phyloP scores from a whole-genome alignment of 495 filamentous ascomycete species.

The Xylaria acuta region DNA sequence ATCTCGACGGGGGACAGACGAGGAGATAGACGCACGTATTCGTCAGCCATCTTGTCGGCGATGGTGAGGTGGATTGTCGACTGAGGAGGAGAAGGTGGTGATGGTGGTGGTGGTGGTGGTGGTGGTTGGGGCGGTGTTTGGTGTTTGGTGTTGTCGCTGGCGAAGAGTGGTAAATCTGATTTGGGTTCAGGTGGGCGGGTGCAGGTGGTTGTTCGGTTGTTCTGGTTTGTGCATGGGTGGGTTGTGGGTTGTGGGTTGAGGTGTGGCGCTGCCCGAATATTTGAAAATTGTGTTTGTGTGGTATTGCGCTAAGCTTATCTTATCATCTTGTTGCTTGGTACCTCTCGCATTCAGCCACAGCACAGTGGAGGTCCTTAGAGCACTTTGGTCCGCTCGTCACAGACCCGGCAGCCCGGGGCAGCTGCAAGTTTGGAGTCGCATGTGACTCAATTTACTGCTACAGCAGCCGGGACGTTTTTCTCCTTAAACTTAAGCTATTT shows the following conservation, averaged over 20 bases:
- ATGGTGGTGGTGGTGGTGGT: slow-evolving; percentile 58
- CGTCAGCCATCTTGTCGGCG: slow-evolving; percentile 86
- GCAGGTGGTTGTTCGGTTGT: background rate
- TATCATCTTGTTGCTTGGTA: background rate
- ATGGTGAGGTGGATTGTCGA: slow-evolving; percentile 51
- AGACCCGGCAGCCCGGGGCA: too few relatives aligned
- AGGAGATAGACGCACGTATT: slow-evolving; percentile 75
- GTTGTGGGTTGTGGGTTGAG: slow-evolving; percentile 15
- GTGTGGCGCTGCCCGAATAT: slow-evolving; percentile 29
- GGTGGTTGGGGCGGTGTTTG: too few relatives aligned
- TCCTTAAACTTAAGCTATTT: too few relatives aligned
- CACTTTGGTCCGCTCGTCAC: background rate
- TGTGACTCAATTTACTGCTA: too few relatives aligned
- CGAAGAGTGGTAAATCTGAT: slow-evolving; percentile 15
- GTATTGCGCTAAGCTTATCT: slow-evolving; percentile 18
- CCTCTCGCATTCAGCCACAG: background rate
- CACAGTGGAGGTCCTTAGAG: background rate
- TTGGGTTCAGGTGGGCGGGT: background rate
- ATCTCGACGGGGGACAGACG: slow-evolving; percentile 13
- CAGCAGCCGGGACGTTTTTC: too few relatives aligned
- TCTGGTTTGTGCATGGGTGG: slow-evolving; percentile 13
- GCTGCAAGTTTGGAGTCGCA: too few relatives aligned
- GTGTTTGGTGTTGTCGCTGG: slow-evolving; percentile 25
- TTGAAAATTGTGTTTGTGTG: slow-evolving; percentile 36
- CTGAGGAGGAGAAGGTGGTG: slow-evolving; percentile 49